Conservation (phyloP, 2,329 filamentous ascomycete species). For the Ascochyta fabae region DNA sequence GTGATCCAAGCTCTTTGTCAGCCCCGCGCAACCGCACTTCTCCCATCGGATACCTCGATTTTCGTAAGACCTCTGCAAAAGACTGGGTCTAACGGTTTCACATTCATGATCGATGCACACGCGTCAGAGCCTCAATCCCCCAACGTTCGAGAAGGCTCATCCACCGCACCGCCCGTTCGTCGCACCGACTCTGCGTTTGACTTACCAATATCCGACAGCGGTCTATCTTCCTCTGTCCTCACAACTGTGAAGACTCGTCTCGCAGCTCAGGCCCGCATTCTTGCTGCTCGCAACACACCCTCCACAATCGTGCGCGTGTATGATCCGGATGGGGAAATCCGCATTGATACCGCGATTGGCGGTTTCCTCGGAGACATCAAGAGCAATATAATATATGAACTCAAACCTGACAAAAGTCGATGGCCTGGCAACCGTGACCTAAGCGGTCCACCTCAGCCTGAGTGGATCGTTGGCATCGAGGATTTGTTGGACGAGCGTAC, state of each 20-base stretch:
- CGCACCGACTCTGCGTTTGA: constrained; percentile 32
- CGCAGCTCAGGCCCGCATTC: constrained; percentile 70
- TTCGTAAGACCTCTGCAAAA: constrained; percentile 17
- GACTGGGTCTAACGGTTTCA: background rate
- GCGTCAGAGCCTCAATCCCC: background rate
- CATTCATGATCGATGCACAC: constrained; percentile 1
- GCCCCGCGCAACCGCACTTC: constrained; percentile 63
- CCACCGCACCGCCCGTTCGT: constrained; percentile 1
- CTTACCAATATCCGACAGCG: constrained; percentile 14
- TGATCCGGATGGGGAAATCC: constrained; percentile 55
- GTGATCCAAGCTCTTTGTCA: constrained; percentile 72
- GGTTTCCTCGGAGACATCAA: constrained; percentile 67
- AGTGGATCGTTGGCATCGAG: constrained; percentile 37
- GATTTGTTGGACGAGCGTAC: constrained; percentile 31
- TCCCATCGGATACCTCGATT: constrained; percentile 47
- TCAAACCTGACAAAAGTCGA: constrained; percentile 59
- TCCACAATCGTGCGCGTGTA: constrained; percentile 65
- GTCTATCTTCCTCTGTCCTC: constrained; percentile 23
- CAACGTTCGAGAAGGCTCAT: background rate
- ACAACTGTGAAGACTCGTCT: constrained; percentile 63
- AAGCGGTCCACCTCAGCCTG: constrained; percentile 15
- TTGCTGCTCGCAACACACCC: constrained; percentile 62
- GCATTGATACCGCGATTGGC: constrained; percentile 63
- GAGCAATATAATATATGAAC: constrained; percentile 66
- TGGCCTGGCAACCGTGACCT: constrained; percentile 14